phyloP scores from a whole-genome alignment of 441 rosid genomes.

The Populus hybrid region DNA sequence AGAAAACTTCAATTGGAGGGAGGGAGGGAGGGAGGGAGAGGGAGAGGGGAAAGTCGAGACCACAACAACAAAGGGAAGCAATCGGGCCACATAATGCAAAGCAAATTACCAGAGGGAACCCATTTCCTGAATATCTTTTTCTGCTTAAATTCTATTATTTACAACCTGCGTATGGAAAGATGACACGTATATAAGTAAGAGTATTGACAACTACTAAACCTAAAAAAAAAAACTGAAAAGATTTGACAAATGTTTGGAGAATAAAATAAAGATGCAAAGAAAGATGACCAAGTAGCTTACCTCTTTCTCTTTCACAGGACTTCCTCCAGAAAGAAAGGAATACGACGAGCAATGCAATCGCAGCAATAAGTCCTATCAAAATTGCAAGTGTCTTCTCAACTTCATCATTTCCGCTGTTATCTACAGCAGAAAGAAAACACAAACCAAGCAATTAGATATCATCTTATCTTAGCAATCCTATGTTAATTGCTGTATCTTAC shows the following conservation, averaged over 20 bases:
- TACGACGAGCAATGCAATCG: slow-evolving; percentile 62
- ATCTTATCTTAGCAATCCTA: slow-evolving; percentile 3
- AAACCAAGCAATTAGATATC: neutral
- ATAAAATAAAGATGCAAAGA: slow-evolving; percentile 1
- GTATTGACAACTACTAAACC: neutral
- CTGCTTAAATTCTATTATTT: slow-evolving; percentile 25
- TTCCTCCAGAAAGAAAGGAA: slow-evolving; percentile 66
- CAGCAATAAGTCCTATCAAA: slow-evolving; percentile 74
- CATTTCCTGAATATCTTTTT: slow-evolving; percentile 2
- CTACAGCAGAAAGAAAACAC: slow-evolving; percentile 15
- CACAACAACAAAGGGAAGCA: slow-evolving; percentile 19
- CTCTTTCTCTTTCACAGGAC: slow-evolving; percentile 48
- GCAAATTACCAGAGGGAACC: slow-evolving; percentile 8
- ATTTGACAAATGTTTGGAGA: neutral
- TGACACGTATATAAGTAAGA: neutral
- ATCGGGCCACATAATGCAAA: slow-evolving; percentile 14
- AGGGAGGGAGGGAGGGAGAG: neutral
- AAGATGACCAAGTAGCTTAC: slow-evolving; percentile 24
- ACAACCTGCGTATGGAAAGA: slow-evolving; percentile 33
- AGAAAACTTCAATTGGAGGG: slow-evolving; percentile 1
- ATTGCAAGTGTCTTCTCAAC: slow-evolving; percentile 77
- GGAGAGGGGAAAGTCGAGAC: slow-evolving; percentile 15
- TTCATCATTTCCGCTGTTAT: slow-evolving; percentile 42
- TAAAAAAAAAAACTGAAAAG: neutral
- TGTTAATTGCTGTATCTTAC: neutral